These are phyloP conservation scores for Ceratocystis diversiconidia DNA, from an alignment of 2,329 filamentous ascomycete species.

Conservation along the genomic window DNA sequence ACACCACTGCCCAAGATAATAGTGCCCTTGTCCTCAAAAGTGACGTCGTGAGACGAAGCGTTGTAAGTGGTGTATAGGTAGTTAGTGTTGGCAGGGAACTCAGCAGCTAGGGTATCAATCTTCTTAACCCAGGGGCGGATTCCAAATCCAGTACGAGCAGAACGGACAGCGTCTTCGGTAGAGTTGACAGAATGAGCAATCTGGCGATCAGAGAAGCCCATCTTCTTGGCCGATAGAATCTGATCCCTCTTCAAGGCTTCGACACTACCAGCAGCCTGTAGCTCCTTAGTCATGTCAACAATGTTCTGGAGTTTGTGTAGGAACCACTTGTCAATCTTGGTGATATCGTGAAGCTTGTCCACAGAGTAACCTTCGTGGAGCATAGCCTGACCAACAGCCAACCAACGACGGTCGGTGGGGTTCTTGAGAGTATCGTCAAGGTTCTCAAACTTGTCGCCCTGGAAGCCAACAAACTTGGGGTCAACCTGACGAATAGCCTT, in stretches of 20 bases:
- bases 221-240: constrained; percentile 83
- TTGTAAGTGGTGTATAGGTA: constrained; percentile 98
- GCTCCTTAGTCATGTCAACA: constrained; percentile 74
- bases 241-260: constrained; percentile 78
- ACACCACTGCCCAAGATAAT: constrained; percentile 87
- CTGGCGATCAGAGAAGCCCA: constrained; percentile 94
- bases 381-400: constrained; percentile 96
- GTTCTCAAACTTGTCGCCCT: constrained; percentile 87
- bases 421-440: constrained; percentile 81
- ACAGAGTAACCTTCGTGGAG: constrained; percentile 91
- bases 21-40: constrained; percentile 81
- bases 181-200: constrained; percentile 75
- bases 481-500: constrained; percentile 98
- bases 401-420: constrained; percentile 91
- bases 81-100: constrained; percentile 90
- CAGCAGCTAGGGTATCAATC: constrained; percentile 92
- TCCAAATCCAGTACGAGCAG: constrained; percentile 68
- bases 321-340: constrained; percentile 99
- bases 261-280: constrained; percentile 71
- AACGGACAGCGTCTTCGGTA: constrained; percentile 80
- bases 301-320: constrained; percentile 96
- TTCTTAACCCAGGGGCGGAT: constrained; percentile 67
- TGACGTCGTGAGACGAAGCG: constrained; percentile 81
- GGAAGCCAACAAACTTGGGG: constrained; percentile 79
- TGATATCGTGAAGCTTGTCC: constrained; percentile 80